Conservation (phyloP, 495 filamentous ascomycete species). For the Talaromyces proteolyticus region DNA sequence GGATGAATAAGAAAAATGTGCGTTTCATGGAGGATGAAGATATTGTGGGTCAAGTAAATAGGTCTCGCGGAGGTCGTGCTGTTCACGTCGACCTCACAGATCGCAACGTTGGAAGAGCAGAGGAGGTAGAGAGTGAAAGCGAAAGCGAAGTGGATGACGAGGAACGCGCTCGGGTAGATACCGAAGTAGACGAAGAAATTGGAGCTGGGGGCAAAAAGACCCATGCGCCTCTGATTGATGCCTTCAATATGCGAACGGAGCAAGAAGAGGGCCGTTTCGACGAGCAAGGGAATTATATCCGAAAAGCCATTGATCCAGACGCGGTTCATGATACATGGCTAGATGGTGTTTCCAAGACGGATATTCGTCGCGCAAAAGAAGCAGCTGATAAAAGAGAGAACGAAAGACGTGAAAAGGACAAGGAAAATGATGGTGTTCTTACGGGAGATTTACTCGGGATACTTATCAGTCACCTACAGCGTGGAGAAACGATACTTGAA, state of each 20-base stretch:
- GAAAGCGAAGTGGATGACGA: slow-evolving; percentile 71
- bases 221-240: slow-evolving; percentile 92
- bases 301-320: slow-evolving; percentile 85
- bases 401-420: slow-evolving; percentile 61
- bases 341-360: slow-evolving; percentile 85
- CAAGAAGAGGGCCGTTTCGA: slow-evolving; percentile 93
- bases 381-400: slow-evolving; percentile 83
- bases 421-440: slow-evolving; percentile 65
- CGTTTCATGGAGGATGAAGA: slow-evolving; percentile 67
- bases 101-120: slow-evolving; percentile 34
- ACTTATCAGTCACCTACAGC: slow-evolving; percentile 68
- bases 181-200: slow-evolving; percentile 76
- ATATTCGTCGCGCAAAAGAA: slow-evolving; percentile 80
- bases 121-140: slow-evolving; percentile 42
- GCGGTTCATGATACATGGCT: slow-evolving; percentile 90
- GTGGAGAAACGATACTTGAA: slow-evolving; percentile 84
- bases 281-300: slow-evolving; percentile 80
- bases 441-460: slow-evolving; percentile 67
- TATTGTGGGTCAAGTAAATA: slow-evolving; percentile 81
- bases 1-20: slow-evolving; percentile 73
- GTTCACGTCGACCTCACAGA: slow-evolving; percentile 52
- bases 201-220: slow-evolving; percentile 87
- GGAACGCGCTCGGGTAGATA: slow-evolving; percentile 61
- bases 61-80: slow-evolving; percentile 65
- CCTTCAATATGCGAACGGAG: slow-evolving; percentile 89